Evolutionary conservation across 2,329 filamentous ascomycete genomes (phyloP), one percentile per base, ranked within the genome.

Genomic region (Fusarium caatingaense): DNA sequence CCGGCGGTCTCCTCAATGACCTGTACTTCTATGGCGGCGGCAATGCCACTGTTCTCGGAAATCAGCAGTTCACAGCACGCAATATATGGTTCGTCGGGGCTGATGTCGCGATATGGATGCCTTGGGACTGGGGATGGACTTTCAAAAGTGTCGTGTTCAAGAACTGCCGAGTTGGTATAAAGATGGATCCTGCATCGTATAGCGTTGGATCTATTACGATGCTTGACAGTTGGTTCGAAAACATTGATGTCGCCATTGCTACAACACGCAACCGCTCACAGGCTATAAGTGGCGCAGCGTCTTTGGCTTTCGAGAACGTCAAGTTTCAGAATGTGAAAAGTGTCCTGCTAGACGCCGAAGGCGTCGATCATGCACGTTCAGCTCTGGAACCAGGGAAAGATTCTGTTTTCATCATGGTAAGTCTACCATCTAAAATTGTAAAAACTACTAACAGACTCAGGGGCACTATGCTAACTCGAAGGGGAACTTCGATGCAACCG

Each of bases 81-180:
- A 92, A 93, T 74, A 75, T 92, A 70, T 89, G 85, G 23, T 91
- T 93, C 79, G 87, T 86, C 72, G 83, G 86, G 64, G 87, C 88
- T 70, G 82, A 89, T 72, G 91, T 89, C 13, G 92, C 89, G 48
- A 88, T 93, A 61, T 87, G 86, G 77, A 89, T 92, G 82, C 86
- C 91, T 66, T 93, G 91, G 91, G 88, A 91, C 77, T 93, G 91
- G 92, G 87, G 88, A 2, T 93, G 90, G 89, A 90, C 88, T 8
- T 92, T 92, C 82, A 91, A 92, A 79, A 88, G 86, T 23, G 76
- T 92, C 21, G 82, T 79, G 27, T 87, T 93, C 78, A 85, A 88
- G 74, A 84, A 91, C 75, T 92, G 89, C 75, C 81, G 81, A 12
- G 83, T 92, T 32, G 92, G 90, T 15, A 83, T 93, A 60, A 89